Evolutionary conservation across 2,329 filamentous ascomycete genomes (phyloP).

Genomic region (Verticillium nonalfalfae): DNA sequence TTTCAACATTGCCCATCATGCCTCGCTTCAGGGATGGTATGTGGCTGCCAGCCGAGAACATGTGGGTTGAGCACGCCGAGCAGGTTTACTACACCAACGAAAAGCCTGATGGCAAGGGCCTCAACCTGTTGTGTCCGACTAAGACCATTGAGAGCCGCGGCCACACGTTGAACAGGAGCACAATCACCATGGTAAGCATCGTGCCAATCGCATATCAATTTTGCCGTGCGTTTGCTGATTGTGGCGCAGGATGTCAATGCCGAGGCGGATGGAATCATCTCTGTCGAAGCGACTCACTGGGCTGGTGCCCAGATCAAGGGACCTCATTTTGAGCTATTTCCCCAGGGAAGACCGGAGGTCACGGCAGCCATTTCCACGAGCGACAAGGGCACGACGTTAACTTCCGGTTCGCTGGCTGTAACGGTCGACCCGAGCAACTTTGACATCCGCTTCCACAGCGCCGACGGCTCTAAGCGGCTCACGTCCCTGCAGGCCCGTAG

Average conservation of each 20-base stretch:
- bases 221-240: not conserved
- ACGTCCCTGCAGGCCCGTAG: constrained; percentile 31
- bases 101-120: constrained; percentile 34
- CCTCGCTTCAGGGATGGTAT: constrained; percentile 33
- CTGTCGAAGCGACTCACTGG: constrained; percentile 32
- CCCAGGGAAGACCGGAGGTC: constrained; percentile 22
- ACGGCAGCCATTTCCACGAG: constrained; percentile 19
- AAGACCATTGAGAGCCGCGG: constrained; percentile 45
- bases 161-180: constrained; percentile 49
- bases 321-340: constrained; percentile 32
- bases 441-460: constrained; percentile 29
- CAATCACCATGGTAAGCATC: constrained; percentile 31
- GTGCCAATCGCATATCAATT: not conserved
- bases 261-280: constrained; percentile 31
- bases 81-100: constrained; percentile 48
- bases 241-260: constrained; percentile 21
- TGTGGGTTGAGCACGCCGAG: constrained; percentile 59
- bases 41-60: constrained; percentile 58
- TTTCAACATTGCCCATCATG: constrained; percentile 14
- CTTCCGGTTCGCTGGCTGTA: constrained; percentile 26
- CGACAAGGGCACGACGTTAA: constrained; percentile 27
- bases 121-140: constrained; percentile 50
- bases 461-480: constrained; percentile 26
- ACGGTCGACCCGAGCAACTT: constrained; percentile 29
- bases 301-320: constrained; percentile 27